Conservation (phyloP, 139 green algal species). For the Chlorella sp. region DNA sequence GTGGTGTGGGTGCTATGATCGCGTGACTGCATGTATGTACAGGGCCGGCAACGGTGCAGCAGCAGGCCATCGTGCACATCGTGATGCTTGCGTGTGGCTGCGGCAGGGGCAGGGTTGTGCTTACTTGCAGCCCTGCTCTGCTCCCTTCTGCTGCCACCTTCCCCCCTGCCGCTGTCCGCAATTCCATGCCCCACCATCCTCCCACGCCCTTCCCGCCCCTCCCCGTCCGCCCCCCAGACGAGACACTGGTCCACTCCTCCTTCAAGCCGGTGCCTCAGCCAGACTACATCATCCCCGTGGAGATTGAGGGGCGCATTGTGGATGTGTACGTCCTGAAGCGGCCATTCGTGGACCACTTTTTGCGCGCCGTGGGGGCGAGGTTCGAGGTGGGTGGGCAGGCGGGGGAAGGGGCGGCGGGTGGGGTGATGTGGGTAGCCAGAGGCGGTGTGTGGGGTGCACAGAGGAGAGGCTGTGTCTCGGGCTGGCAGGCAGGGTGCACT, state of each 20-base stretch:
- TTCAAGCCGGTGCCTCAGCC: conserved; percentile 91
- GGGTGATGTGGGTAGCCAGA: background rate
- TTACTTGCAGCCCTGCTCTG: background rate
- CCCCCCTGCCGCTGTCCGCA: background rate
- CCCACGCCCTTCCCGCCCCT: background rate
- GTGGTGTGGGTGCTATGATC: background rate
- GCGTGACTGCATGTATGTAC: no score
- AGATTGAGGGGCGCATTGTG: conserved; percentile 84
- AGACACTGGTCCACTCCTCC: conserved; percentile 98
- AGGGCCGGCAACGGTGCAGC: background rate
- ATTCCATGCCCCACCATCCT: background rate
- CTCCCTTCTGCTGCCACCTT: background rate
- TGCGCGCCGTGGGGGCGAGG: conserved; percentile 65
- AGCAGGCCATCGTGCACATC: background rate
- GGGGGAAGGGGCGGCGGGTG: no score
- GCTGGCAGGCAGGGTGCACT: background rate
- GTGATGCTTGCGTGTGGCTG: background rate
- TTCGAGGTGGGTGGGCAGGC: conserved; percentile 66
- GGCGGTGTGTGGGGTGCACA: no score
- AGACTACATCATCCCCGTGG: conserved; percentile 95
- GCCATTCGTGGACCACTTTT: conserved; percentile 94
- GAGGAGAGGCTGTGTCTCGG: no score
- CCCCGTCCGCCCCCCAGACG: conserved; percentile 64
- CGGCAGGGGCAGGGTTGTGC: background rate
- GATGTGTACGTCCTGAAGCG: conserved; percentile 97